Evolutionary conservation across 495 filamentous ascomycete genomes (phyloP).

Genomic region (Trichoderma erinaceum): DNA sequence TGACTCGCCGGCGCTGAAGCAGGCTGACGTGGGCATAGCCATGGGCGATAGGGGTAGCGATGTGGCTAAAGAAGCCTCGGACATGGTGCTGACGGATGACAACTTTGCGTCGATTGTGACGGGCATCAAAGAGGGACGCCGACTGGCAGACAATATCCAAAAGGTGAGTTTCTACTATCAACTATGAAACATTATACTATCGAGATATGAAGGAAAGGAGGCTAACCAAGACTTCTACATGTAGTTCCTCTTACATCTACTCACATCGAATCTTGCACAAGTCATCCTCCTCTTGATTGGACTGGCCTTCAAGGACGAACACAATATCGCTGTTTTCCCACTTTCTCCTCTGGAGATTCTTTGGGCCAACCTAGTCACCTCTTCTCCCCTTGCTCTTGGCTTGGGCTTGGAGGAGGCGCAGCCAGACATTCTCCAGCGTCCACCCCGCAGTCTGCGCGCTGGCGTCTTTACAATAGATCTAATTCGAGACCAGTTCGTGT

Average conservation of each 20-base stretch:
- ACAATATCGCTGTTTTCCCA: constrained; percentile 48
- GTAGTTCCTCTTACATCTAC: constrained; percentile 52
- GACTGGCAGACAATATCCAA: constrained; percentile 62
- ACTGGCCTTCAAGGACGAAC: constrained; percentile 48
- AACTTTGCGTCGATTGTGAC: constrained; percentile 79
- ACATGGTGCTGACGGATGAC: constrained; percentile 74
- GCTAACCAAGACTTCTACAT: background rate
- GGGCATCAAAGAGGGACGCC: constrained; percentile 55
- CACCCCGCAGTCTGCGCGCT: constrained; percentile 43
- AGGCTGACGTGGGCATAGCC: constrained; percentile 79
- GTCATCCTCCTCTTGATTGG: constrained; percentile 50
- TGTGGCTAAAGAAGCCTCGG: constrained; percentile 80
- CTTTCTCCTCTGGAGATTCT: constrained; percentile 53
- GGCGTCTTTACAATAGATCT: constrained; percentile 54
- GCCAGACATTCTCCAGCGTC: constrained; percentile 50
- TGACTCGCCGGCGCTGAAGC: constrained; percentile 73
- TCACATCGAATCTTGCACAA: constrained; percentile 54
- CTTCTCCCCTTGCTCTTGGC: constrained; percentile 51
- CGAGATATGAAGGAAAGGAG: background rate
- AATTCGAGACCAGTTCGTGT: constrained; percentile 51
- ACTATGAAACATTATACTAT: background rate
- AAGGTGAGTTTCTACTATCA: constrained; percentile 36
- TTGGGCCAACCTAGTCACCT: constrained; percentile 58
- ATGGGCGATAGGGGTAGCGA: constrained; percentile 75
- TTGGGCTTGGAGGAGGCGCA: constrained; percentile 52